Evolutionary conservation across 441 rosid species (phyloP), one percentile per base, ranked within the genome.

Genomic region (Jatropha podagrica): DNA sequence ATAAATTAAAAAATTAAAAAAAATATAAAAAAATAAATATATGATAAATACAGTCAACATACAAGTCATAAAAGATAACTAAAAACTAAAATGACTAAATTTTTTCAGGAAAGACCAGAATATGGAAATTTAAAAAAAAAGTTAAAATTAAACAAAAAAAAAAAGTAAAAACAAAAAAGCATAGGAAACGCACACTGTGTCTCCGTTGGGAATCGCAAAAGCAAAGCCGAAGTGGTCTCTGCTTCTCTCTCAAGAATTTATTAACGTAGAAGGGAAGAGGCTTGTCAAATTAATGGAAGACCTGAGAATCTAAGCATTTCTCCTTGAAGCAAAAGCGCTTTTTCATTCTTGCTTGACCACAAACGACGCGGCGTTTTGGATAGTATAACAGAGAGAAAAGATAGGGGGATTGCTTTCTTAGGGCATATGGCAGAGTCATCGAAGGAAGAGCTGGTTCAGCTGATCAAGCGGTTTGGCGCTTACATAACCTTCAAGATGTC

Each of bases 381-480:
- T 61, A 15, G 14, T 65, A 26, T 14, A 67, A 7, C 14, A 32
- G 52, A 48, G 17, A 48, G 52, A 48, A 54, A 17, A 32, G 41
- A 3, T 59, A 20, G 49, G 54, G 49, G 17, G 23, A 49, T 15
- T 44, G 7, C 48, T 54, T 17, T 54, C 14, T 74, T 14, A 40
- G 64, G 78, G 82, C 75, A 65, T 55, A 93, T 94, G 98, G 92
- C 94, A 27, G 92, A 88, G 73, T 80, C 97, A 70, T 86, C 95
- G 11, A 89, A 82, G 72, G 97, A 92, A 38, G 94, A 96, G 81
- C 83, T 92, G 62, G 74, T 91, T 62, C 94, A 90, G 80, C 89
- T 92, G 68, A 88, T 96, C 81, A 96, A 92, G 81, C 90, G 96
- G 10, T 81, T 94, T 65, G 93, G 98, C 67, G 92, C 97, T 69